Percentiles rank a stretch among this genome's conserved stretches.
These are phyloP conservation scores for Iris macrosiphon DNA, from an alignment of 106 monocot genomes.

Conservation along the genomic window DNA sequence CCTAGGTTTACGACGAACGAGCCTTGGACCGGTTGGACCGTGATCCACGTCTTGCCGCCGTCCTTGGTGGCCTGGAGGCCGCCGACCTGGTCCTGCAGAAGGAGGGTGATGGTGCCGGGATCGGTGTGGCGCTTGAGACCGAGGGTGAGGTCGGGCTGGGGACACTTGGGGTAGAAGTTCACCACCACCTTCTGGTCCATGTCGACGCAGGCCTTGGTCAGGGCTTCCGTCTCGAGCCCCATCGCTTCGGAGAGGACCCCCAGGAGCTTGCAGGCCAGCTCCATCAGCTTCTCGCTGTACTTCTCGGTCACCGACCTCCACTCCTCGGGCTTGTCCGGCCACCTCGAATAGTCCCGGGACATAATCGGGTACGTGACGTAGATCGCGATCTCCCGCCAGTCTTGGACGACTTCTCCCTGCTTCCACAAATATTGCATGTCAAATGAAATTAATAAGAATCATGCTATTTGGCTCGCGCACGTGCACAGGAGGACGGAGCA, in stretches of 20 bases:
- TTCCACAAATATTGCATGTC: not conserved
- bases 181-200: slow-evolving; percentile 81
- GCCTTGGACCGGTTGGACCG: slow-evolving; percentile 58
- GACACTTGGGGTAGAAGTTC: slow-evolving; percentile 80
- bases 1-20: slow-evolving; percentile 96
- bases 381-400: slow-evolving; percentile 80
- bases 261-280: slow-evolving; percentile 50
- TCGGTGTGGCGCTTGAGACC: slow-evolving; percentile 77
- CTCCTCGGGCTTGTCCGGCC: slow-evolving; percentile 74
- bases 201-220: slow-evolving; percentile 56
- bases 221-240: slow-evolving; percentile 57
- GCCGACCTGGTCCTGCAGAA: slow-evolving; percentile 74
- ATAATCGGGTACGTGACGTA: slow-evolving; percentile 63
- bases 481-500: no score
- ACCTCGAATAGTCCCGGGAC: slow-evolving; percentile 59
- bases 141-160: slow-evolving; percentile 79
- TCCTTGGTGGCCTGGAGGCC: slow-evolving; percentile 90
- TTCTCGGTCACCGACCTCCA: slow-evolving; percentile 56
- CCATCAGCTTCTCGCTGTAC: slow-evolving; percentile 62
- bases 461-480: no score
- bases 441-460: not conserved
- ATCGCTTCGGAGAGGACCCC: slow-evolving; percentile 76
- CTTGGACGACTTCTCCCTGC: slow-evolving; percentile 47
- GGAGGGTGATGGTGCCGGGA: slow-evolving; percentile 75
- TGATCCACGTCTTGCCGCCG: slow-evolving; percentile 79